phyloP scores from a whole-genome alignment of 148 eudicot genomes.

The Euryodendron excelsum region DNA sequence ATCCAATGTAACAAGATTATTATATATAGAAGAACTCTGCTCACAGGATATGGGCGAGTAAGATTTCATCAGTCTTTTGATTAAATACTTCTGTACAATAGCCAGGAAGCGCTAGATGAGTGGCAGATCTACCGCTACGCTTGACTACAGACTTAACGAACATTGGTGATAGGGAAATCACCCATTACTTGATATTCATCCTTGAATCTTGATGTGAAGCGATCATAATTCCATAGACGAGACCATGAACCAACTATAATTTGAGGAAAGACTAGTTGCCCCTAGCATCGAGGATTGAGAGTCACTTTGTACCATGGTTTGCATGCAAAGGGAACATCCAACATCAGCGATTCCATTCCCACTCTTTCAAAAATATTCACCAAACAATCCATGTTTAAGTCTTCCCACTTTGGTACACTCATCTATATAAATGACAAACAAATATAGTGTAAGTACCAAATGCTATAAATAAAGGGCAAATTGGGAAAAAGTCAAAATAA shows the following conservation, averaged over 20 bases:
- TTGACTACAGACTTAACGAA: neutral
- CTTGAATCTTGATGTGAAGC: neutral
- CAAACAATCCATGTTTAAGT: neutral
- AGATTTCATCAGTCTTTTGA: no score
- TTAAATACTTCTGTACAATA: neutral
- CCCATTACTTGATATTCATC: neutral
- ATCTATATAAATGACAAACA: no score
- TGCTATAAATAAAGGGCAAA: no score
- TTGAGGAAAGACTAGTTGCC: neutral
- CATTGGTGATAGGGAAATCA: neutral
- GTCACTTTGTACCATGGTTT: conserved; percentile 2
- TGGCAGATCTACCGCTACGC: neutral
- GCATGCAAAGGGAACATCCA: conserved; percentile 6
- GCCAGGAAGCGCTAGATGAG: neutral
- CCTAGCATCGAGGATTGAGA: neutral
- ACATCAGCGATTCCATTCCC: conserved; percentile 1
- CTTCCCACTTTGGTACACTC: neutral
- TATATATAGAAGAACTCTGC: no score
- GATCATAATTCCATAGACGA: neutral
- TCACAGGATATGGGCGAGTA: no score
- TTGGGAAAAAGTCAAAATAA: no score
- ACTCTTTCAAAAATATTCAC: conserved; percentile 10
- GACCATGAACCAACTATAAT: neutral
- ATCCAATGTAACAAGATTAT: no score
- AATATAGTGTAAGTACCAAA: no score